These are phyloP conservation scores for Cordyceps cicadae DNA, from an alignment of 2,329 filamentous ascomycete genomes.

Conservation along the genomic window DNA sequence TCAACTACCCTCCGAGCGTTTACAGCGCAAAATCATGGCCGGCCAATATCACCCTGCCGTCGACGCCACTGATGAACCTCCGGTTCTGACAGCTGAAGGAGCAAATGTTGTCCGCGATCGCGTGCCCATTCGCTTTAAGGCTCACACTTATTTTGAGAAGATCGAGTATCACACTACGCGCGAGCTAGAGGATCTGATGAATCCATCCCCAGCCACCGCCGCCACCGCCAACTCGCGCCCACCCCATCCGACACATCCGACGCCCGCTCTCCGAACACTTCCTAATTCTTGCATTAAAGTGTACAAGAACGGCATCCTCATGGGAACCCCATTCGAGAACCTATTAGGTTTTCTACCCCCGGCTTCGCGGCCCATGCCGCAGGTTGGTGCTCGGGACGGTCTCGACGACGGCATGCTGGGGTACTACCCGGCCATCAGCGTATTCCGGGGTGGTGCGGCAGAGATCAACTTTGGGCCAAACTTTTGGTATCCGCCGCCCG, in stretches of 20 bases:
- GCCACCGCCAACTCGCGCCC: slow-evolving; percentile 42
- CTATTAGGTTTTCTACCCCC: slow-evolving; percentile 87
- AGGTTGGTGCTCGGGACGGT: slow-evolving; percentile 71
- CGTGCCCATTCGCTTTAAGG: slow-evolving; percentile 88
- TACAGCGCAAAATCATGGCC: slow-evolving; percentile 82
- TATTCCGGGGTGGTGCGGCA: slow-evolving; percentile 83
- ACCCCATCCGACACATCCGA: slow-evolving; percentile 64
- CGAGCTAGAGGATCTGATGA: slow-evolving; percentile 78
- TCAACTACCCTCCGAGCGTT: slow-evolving; percentile 71
- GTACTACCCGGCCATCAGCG: slow-evolving; percentile 89
- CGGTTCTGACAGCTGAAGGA: slow-evolving; percentile 45
- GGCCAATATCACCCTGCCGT: slow-evolving; percentile 82
- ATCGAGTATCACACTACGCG: slow-evolving; percentile 83
- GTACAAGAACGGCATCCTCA: slow-evolving; percentile 82
- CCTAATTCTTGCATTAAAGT: slow-evolving; percentile 80
- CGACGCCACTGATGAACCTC: slow-evolving; percentile 55
- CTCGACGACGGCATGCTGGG: slow-evolving; percentile 92
- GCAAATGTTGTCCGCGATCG: slow-evolving; percentile 88
- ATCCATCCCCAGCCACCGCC: slow-evolving; percentile 47
- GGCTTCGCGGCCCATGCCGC: slow-evolving; percentile 64
- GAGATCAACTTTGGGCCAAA: slow-evolving; percentile 91
- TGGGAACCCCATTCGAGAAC: slow-evolving; percentile 82
- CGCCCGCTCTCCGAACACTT: slow-evolving; percentile 71
- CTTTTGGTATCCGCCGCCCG: slow-evolving; percentile 79
- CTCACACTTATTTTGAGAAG: slow-evolving; percentile 88